Conservation (phyloP, 2,329 filamentous ascomycete genomes). For the Talaromyces sp. region DNA sequence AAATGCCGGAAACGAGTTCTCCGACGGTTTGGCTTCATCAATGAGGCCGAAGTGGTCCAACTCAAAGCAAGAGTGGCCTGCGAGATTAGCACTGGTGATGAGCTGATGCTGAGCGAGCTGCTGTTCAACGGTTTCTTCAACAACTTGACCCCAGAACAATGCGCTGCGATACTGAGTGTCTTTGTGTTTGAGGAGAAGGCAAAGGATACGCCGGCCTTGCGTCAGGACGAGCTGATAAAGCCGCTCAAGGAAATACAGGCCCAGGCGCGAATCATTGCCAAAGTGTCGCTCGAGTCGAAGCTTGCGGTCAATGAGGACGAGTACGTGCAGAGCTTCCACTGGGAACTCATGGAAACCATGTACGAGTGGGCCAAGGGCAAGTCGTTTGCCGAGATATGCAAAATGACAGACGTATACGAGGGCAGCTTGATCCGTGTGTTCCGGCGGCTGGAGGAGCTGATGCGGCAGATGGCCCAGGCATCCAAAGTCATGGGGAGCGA, state of each 20-base stretch:
- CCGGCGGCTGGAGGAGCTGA: conserved; percentile 85
- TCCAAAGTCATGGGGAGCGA: conserved; percentile 98
- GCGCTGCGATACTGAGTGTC: conserved; percentile 78
- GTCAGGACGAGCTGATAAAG: conserved; percentile 74
- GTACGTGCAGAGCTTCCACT: conserved; percentile 84
- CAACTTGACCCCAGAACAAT: conserved; percentile 80
- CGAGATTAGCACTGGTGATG: conserved; percentile 95
- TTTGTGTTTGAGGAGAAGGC: conserved; percentile 98
- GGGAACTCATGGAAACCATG: conserved; percentile 95
- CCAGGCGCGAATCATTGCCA: conserved; percentile 82
- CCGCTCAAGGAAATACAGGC: conserved; percentile 80
- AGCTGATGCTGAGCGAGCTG: conserved; percentile 85
- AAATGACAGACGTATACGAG: conserved; percentile 99
- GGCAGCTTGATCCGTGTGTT: conserved; percentile 94
- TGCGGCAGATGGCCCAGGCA: conserved; percentile 92
- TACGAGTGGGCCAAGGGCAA: conserved; percentile 85
- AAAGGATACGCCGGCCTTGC: conserved; percentile 64
- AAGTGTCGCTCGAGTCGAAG: conserved; percentile 92
- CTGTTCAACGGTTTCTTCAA: conserved; percentile 99
- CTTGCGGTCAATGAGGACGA: conserved; percentile 91
- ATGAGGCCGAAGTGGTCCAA: conserved; percentile 90
- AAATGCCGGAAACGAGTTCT: conserved; percentile 94
- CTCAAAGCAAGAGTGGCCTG: conserved; percentile 96
- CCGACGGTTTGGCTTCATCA: conserved; percentile 89
- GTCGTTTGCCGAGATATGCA: conserved; percentile 89